Evolutionary conservation across 208 protist genomes (phyloP), one percentile per base, ranked within the genome.

Genomic region (Leishmania aethiopica): DNA sequence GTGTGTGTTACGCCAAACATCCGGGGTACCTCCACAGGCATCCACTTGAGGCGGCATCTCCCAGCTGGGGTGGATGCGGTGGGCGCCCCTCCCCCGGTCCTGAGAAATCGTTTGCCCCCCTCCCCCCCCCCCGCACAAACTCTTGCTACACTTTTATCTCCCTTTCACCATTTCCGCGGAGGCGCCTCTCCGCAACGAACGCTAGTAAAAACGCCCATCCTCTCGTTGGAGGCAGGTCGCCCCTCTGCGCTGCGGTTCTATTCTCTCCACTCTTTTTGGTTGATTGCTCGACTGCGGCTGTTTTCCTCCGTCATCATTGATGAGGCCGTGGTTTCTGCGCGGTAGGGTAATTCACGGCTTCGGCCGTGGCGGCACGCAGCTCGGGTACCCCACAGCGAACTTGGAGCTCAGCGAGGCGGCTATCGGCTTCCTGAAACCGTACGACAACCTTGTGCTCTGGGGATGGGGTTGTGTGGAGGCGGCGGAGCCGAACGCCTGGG

Each of bases 351-450:
- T 96, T 17, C 94, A 95, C 55, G 96, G 96, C 47, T 89, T 94
- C 75, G 93, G 94, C 72, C 91, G 96, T 32, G 96, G 96, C 37
- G 93, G 94, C 7, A 93, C 92, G 37, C 86, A 96, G 76, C 88
- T 98, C 2, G 96, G 96, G n/a, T 96, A 92, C 77, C 96, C 96
- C 19, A 98, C 96, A 4, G 96, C 93, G 17, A 97, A 97, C 80
- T 62, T 97, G 28, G 86, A 94, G 59, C 88, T 97, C 7, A 82
- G 83, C 79, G 82, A 86, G 15, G 42, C 79, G 10, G 88, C 86
- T 0, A 90, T 84, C 19, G 71, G 88, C 45, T 73, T 85, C 22
- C 79, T 98, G 62, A 69, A 86, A 66, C 59, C 84, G 11, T 93
- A 94, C 83, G 82, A 91, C 42, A 91, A 96, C 69, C 59, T 85